These are phyloP conservation scores for Metahyphopichia silvanorum DNA, from an alignment of 805 yeast species.

Conservation along the genomic window DNA sequence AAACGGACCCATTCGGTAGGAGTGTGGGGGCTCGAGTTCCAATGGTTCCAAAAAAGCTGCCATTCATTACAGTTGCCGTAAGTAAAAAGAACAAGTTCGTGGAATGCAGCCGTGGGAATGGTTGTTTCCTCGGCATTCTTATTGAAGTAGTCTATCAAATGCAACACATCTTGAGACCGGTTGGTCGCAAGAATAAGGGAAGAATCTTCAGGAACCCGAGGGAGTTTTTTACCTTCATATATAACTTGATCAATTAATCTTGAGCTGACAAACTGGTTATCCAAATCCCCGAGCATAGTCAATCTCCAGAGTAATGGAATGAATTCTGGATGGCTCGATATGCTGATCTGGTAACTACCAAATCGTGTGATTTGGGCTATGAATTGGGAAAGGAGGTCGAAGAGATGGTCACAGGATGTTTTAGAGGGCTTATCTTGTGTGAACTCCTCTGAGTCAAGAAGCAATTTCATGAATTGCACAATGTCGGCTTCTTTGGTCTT, in stretches of 20 bases:
- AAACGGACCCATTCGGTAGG: slow-evolving; percentile 41
- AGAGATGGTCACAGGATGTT: slow-evolving; percentile 14
- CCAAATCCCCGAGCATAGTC: slow-evolving; percentile 13
- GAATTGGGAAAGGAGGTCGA: slow-evolving; percentile 25
- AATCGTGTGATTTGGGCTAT: slow-evolving; percentile 23
- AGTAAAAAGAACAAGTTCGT: slow-evolving; percentile 31
- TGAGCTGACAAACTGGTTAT: slow-evolving; percentile 17
- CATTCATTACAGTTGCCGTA: slow-evolving; percentile 39
- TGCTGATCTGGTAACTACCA: slow-evolving; percentile 18
- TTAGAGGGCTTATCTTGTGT: slow-evolving; percentile 4
- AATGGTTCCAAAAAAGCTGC: slow-evolving; percentile 36
- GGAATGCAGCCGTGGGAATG: slow-evolving; percentile 15
- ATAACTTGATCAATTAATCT: slow-evolving; percentile 20
- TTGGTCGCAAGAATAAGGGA: slow-evolving; percentile 19
- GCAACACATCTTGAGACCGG: slow-evolving; percentile 26
- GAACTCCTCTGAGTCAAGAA: slow-evolving; percentile 31
- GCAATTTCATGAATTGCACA: slow-evolving; percentile 25
- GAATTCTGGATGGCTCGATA: slow-evolving; percentile 23
- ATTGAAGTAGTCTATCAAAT: slow-evolving; percentile 21
- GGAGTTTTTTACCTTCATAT: slow-evolving; percentile 10
- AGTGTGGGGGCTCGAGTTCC: too few species aligned
- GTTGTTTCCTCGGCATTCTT: slow-evolving; percentile 4
- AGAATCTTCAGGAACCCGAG: slow-evolving; percentile 4
- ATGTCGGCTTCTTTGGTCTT: slow-evolving; percentile 24
- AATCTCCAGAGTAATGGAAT: slow-evolving; percentile 35